Conservation (phyloP, 371 early-diverging fungal genomes). For the Entomophthora muscae region DNA sequence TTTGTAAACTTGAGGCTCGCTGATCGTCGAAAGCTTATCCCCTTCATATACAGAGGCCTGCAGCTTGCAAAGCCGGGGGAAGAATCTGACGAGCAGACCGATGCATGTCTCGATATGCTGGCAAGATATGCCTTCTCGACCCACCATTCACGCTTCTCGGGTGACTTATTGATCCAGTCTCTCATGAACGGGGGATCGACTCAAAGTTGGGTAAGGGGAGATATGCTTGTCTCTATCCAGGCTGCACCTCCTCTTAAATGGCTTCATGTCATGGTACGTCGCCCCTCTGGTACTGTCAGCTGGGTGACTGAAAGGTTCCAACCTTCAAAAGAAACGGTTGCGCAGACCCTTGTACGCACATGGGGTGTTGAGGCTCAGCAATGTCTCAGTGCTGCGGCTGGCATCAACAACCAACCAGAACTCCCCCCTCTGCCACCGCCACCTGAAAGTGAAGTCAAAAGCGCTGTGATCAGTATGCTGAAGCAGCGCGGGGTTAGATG, state of each 20-base stretch:
- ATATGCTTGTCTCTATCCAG: slow-evolving; percentile 54
- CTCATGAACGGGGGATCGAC: slow-evolving; percentile 21
- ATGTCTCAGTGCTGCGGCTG: slow-evolving; percentile 6
- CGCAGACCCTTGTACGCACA: slow-evolving; percentile 12
- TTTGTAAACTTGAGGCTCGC: slow-evolving; percentile 53
- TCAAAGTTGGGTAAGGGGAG: slow-evolving; percentile 71
- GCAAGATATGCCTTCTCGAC: slow-evolving; percentile 48
- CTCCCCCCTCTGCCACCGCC: not conserved
- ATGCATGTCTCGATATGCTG: slow-evolving; percentile 85
- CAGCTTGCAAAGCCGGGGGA: slow-evolving; percentile 26
- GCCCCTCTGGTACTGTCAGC: slow-evolving; percentile 59
- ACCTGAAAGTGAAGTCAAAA: not conserved
- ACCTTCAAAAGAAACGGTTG: slow-evolving; percentile 14
- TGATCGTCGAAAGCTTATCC: slow-evolving; percentile 62
- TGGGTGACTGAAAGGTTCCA: slow-evolving; percentile 45
- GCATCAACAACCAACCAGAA: not conserved
- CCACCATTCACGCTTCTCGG: not conserved
- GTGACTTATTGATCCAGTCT: not conserved
- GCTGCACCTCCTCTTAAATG: slow-evolving; percentile 44
- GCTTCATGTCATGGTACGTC: slow-evolving; percentile 64
- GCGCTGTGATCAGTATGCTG: not conserved
- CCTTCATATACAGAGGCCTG: slow-evolving; percentile 61
- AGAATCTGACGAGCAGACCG: slow-evolving; percentile 37
- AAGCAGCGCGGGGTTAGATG: not conserved
- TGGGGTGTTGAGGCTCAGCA: slow-evolving; percentile 20